Percentiles rank a stretch among this genome's conserved stretches.
phyloP scores from a whole-genome alignment of 768 basidiomycete genomes.

The Leccinellum rugosiceps region DNA sequence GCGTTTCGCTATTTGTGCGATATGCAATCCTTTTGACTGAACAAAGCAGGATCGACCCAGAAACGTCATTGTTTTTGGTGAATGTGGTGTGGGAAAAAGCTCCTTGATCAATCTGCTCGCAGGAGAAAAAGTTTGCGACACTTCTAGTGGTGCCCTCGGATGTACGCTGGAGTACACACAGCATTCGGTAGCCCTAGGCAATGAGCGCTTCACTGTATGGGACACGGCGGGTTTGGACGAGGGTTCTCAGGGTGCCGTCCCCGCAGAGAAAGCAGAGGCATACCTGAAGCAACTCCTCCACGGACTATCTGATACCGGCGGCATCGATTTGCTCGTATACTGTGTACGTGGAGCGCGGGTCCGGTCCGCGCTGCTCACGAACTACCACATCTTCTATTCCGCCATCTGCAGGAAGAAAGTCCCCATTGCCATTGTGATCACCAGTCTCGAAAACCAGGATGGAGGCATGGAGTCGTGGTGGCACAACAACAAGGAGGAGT shows the following conservation, averaged over 20 bases:
- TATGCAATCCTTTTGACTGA: not conserved
- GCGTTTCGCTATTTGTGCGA: not conserved
- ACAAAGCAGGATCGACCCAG: slow-evolving; percentile 12
- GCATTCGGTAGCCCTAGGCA: slow-evolving; percentile 22
- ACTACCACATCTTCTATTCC: slow-evolving; percentile 39
- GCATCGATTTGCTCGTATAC: slow-evolving; percentile 41
- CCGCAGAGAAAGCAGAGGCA: slow-evolving; percentile 29
- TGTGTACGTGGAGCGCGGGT: slow-evolving; percentile 40
- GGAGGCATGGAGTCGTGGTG: slow-evolving; percentile 34
- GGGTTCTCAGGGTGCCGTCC: slow-evolving; percentile 23
- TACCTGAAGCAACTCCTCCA: slow-evolving; percentile 35
- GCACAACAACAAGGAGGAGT: slow-evolving; percentile 22
- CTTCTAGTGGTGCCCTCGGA: slow-evolving; percentile 32
- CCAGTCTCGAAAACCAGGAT: slow-evolving; percentile 39
- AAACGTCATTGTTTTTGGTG: slow-evolving; percentile 43
- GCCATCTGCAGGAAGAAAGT: slow-evolving; percentile 39
- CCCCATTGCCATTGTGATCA: slow-evolving; percentile 39
- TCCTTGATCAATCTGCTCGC: slow-evolving; percentile 43
- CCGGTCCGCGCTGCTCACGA: slow-evolving; percentile 31
- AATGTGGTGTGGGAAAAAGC: slow-evolving; percentile 42
- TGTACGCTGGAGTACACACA: slow-evolving; percentile 33
- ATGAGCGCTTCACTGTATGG: slow-evolving; percentile 25
- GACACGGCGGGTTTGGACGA: slow-evolving; percentile 36
- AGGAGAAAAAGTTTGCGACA: slow-evolving; percentile 21
- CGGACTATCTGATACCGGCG: slow-evolving; percentile 31